phyloP scores from a whole-genome alignment of 1,284 basidiomycete species.

The Ustilago crameri region DNA sequence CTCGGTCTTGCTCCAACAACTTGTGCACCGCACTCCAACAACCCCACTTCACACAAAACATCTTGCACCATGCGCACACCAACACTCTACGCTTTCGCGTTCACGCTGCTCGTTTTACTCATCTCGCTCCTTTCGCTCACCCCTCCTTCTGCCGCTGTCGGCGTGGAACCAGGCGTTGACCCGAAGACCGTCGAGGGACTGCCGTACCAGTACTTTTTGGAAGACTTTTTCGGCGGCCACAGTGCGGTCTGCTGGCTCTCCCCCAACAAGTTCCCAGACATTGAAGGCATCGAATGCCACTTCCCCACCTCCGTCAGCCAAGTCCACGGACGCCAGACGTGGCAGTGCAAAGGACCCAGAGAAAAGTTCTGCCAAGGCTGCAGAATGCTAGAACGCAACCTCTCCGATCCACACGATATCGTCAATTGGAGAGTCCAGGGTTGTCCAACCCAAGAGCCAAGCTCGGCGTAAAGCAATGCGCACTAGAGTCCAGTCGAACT shows the following conservation, averaged over 20 bases:
- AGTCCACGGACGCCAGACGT: constrained; percentile 38
- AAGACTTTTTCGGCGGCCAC: constrained; percentile 19
- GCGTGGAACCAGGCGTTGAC: constrained; percentile 5
- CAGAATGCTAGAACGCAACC: constrained; percentile 16
- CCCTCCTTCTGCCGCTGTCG: background rate
- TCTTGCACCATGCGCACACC: too few species aligned
- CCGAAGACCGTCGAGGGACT: constrained; percentile 4
- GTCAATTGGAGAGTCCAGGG: constrained; percentile 43
- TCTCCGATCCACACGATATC: constrained; percentile 33
- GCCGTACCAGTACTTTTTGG: constrained; percentile 45
- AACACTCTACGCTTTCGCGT: too few species aligned
- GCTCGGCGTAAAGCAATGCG: too few species aligned
- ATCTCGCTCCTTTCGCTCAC: background rate
- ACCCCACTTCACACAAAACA: too few species aligned
- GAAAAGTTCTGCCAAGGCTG: constrained; percentile 37
- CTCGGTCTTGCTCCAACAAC: too few species aligned
- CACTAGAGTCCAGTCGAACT: too few species aligned
- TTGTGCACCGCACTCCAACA: too few species aligned
- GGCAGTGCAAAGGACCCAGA: constrained; percentile 34
- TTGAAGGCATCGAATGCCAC: constrained; percentile 25
- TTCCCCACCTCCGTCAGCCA: constrained; percentile 35
- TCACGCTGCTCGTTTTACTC: background rate
- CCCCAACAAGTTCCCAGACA: constrained; percentile 14
- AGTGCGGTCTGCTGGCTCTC: constrained; percentile 43
- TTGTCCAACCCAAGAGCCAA: constrained; percentile 15